Conservation (phyloP, 2,329 filamentous ascomycete species). For the Teratosphaeriaceae sp. region DNA sequence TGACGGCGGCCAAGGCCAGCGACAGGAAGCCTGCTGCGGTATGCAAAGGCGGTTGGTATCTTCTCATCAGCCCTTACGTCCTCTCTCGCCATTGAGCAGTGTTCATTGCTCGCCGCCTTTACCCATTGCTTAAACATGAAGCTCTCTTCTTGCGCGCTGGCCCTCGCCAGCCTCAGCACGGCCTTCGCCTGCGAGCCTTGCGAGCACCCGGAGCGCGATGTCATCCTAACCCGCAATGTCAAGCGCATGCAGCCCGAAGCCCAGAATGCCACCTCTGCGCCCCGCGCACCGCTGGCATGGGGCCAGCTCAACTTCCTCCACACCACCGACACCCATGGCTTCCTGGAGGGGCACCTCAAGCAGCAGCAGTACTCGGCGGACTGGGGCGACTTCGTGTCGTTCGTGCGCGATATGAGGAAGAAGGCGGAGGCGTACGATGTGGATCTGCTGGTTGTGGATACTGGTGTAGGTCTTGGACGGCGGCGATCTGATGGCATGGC, state of each 20-base stretch:
- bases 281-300: conserved; percentile 48
- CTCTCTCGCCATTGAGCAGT: no score
- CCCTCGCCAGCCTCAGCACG: conserved; percentile 4
- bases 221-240: conserved; percentile 35
- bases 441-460: conserved; percentile 55
- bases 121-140: neutral
- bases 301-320: conserved; percentile 62
- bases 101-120: neutral
- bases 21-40: no score
- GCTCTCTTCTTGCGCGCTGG: conserved; percentile 14
- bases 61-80: neutral
- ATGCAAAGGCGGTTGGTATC: neutral
- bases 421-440: conserved; percentile 52
- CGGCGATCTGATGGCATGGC: neutral
- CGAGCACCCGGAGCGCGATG: conserved; percentile 35
- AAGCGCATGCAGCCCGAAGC: conserved; percentile 41
- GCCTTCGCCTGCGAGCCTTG: conserved; percentile 31
- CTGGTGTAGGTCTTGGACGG: conserved; percentile 35
- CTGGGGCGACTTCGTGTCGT: conserved; percentile 60
- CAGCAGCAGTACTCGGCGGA: conserved; percentile 59
- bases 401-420: conserved; percentile 53
- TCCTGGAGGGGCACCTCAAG: conserved; percentile 47
- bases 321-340: conserved; percentile 56
- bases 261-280: conserved; percentile 31
- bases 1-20: no score